A percentile compares a stretch with the other conserved stretches of the same genome.
Evolutionary conservation across 805 yeast genomes (phyloP).

Genomic region (Wickerhamiella galacta): DNA sequence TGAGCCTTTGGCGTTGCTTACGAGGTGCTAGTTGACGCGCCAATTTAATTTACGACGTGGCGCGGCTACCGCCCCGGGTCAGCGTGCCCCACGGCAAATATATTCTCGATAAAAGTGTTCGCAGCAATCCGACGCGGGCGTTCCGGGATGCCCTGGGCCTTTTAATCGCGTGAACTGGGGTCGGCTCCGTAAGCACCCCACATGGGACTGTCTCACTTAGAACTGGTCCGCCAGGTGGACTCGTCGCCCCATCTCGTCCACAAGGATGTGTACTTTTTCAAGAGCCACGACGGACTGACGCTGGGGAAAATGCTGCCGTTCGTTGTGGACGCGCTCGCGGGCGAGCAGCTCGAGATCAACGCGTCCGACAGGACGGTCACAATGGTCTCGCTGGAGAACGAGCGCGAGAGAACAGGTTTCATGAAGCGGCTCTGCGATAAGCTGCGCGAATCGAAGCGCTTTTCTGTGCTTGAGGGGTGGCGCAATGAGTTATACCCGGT

Average conservation of each 20-base stretch:
- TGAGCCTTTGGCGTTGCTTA: too few species aligned
- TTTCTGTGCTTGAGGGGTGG: slow-evolving; percentile 37
- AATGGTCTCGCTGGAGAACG: background rate
- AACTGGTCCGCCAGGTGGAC: slow-evolving; percentile 6
- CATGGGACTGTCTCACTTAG: slow-evolving; percentile 2
- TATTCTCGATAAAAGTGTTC: too few species aligned
- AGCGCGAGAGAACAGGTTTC: slow-evolving; percentile 2
- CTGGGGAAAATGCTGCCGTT: slow-evolving; percentile 11
- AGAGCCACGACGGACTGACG: slow-evolving; percentile 19
- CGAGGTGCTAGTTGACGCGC: too few species aligned
- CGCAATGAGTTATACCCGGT: slow-evolving; percentile 68
- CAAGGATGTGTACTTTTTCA: slow-evolving; percentile 14
- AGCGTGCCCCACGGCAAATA: too few species aligned
- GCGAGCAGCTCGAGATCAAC: slow-evolving; percentile 2
- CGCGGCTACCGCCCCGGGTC: too few species aligned
- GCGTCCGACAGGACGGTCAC: background rate
- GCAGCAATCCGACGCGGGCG: too few species aligned
- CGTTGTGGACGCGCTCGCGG: slow-evolving; percentile 6
- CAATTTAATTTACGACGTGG: too few species aligned
- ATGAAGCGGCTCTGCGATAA: slow-evolving; percentile 8
- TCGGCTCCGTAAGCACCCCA: background rate
- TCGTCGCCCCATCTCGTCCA: slow-evolving; percentile 2
- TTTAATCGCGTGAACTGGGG: background rate
- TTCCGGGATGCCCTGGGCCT: too few species aligned
- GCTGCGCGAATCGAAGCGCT: slow-evolving; percentile 14